phyloP scores from a whole-genome alignment of 345 rosid species.

The Syzygium jambos region DNA sequence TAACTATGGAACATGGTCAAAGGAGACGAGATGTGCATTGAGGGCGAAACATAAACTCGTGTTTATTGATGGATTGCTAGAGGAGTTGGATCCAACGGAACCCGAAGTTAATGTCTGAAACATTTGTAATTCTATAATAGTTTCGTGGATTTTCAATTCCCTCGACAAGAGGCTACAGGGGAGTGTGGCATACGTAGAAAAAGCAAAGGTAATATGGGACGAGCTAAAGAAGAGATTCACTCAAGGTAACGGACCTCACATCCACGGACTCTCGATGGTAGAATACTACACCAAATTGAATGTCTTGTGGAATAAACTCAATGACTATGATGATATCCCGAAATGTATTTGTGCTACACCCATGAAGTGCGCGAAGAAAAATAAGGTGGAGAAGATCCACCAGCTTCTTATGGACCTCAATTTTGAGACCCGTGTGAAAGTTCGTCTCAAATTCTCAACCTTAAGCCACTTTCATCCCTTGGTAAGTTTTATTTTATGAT shows the following conservation, averaged over 20 bases:
- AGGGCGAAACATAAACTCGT: neutral
- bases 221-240: neutral
- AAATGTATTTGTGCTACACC: neutral
- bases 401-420: constrained; percentile 4
- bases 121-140: constrained; percentile 1
- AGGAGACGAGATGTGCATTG: neutral
- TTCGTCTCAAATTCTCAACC: neutral
- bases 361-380: neutral
- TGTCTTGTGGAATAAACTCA: no score
- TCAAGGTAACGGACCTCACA: neutral
- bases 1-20: neutral
- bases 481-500: no score
- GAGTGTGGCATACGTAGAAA: neutral
- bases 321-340: no score
- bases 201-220: neutral
- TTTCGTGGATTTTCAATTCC: neutral
- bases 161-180: neutral
- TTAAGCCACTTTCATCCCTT: no score
- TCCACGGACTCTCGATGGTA: neutral
- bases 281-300: neutral
- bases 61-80: neutral
- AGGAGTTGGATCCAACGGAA: neutral
- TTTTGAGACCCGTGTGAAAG: neutral
- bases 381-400: neutral
- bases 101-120: neutral